These are phyloP conservation scores for Candida coquimbonensis DNA, from an alignment of 805 yeast species.

Conservation along the genomic window DNA sequence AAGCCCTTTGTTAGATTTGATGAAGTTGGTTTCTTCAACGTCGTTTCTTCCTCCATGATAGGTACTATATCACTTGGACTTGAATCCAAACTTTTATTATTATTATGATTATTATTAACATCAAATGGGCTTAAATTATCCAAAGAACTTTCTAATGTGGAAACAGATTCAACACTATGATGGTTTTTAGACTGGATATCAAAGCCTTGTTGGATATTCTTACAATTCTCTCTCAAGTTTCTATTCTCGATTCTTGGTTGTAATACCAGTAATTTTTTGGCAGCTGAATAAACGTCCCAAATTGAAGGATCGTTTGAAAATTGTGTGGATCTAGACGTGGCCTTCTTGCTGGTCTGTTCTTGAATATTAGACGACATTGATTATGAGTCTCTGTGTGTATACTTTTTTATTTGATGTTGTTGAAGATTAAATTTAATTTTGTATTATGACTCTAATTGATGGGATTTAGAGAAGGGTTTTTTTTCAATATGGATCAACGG, in stretches of 20 bases:
- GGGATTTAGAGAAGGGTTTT: too few relatives aligned
- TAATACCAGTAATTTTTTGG: constrained; percentile 23
- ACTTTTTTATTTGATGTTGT: too few relatives aligned
- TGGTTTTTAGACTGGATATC: constrained; percentile 1
- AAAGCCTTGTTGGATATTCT: constrained; percentile 11
- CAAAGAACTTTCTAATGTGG: constrained; percentile 11
- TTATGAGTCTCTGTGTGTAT: too few relatives aligned
- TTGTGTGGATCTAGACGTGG: neutral
- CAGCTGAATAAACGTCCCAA: constrained; percentile 28
- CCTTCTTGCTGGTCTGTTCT: neutral
- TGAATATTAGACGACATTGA: too few relatives aligned
- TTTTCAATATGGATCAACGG: too few relatives aligned
- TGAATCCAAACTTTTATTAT: constrained; percentile 19
- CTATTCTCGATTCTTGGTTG: constrained; percentile 28
- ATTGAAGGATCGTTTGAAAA: constrained; percentile 16
- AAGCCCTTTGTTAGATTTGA: constrained; percentile 19
- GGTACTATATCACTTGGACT: neutral
- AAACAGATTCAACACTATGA: neutral
- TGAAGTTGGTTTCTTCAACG: constrained; percentile 4
- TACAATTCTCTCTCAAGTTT: constrained; percentile 22
- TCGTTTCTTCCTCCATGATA: neutral
- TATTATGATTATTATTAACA: constrained; percentile 12
- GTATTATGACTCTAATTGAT: too few relatives aligned
- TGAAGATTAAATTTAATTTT: too few relatives aligned
- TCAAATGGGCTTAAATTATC: neutral